A percentile compares a stretch with the other conserved stretches of the same genome.
These are phyloP conservation scores for Calonectria hongkongensis DNA, from an alignment of 2,329 filamentous ascomycete species.

Conservation along the genomic window DNA sequence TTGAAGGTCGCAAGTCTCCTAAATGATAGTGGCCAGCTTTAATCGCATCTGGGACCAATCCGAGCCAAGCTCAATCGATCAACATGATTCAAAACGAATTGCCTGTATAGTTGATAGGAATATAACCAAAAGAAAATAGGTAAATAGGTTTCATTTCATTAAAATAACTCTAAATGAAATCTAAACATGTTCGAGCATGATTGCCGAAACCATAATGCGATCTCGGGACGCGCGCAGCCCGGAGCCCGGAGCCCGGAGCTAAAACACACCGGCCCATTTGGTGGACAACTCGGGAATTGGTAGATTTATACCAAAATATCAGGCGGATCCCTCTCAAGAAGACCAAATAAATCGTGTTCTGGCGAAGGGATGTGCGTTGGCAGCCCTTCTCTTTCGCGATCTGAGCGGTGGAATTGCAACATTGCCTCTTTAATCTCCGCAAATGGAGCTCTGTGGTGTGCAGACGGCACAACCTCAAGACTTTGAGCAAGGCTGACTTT, in stretches of 20 bases:
- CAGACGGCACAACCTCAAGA: not conserved
- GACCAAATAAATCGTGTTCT: not conserved
- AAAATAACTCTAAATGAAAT: no score
- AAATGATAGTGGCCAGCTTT: no score
- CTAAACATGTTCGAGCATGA: no score
- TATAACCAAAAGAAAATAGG: no score
- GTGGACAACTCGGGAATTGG: not conserved
- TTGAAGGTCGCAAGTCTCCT: no score
- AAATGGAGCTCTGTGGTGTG: not conserved
- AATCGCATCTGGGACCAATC: no score
- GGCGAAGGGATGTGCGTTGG: not conserved
- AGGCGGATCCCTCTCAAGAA: not conserved
- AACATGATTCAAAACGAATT: no score
- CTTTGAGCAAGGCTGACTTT: slow-evolving; percentile 16
- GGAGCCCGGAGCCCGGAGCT: no score
- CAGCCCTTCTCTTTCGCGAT: slow-evolving; percentile 10
- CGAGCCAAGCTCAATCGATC: no score
- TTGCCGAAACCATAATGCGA: no score
- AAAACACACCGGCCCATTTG: not conserved
- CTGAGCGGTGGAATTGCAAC: slow-evolving; percentile 13
- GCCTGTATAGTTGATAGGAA: no score
- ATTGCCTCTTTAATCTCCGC: slow-evolving; percentile 10
- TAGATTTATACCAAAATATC: not conserved
- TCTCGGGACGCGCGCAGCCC: not conserved
- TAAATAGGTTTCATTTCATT: no score